Percentiles rank a stretch among this genome's conserved stretches.
phyloP scores from a whole-genome alignment of 83 land plant genomes.

The Diphasiastrum complanatum region DNA sequence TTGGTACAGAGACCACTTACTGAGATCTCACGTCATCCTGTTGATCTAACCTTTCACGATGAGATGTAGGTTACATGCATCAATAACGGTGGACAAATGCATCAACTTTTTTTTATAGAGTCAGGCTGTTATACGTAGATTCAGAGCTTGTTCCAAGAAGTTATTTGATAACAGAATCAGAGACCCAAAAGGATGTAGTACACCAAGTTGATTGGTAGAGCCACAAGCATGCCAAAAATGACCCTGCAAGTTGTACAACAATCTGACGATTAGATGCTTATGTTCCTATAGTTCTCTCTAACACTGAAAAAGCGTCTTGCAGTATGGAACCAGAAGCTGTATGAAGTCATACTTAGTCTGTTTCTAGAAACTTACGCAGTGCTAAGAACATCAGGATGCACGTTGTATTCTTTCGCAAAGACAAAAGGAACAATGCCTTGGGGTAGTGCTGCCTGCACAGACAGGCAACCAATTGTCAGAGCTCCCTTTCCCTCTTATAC shows the following conservation, averaged over 20 bases:
- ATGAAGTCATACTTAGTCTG: background rate
- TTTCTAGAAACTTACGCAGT: slow-evolving; percentile 5
- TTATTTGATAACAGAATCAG: background rate
- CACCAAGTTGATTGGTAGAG: background rate
- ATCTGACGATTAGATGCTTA: background rate
- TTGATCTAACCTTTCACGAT: no score
- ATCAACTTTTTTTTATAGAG: no score
- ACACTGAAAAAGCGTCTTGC: background rate
- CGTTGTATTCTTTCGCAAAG: background rate
- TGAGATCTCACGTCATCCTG: no score
- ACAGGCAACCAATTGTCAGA: background rate
- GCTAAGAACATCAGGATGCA: background rate
- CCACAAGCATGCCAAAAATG: background rate
- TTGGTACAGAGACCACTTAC: no score
- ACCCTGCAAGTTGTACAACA: background rate
- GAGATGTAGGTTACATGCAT: no score
- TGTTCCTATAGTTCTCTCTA: background rate
- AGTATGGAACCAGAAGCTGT: background rate
- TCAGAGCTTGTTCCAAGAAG: no score
- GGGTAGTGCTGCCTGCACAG: background rate
- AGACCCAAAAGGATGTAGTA: background rate
- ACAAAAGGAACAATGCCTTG: background rate
- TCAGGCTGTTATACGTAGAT: no score
- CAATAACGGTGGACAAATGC: no score
- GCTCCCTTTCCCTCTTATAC: background rate